Conservation (phyloP, 176 grass and related monocot species). For the Oryza coarctata region DNA sequence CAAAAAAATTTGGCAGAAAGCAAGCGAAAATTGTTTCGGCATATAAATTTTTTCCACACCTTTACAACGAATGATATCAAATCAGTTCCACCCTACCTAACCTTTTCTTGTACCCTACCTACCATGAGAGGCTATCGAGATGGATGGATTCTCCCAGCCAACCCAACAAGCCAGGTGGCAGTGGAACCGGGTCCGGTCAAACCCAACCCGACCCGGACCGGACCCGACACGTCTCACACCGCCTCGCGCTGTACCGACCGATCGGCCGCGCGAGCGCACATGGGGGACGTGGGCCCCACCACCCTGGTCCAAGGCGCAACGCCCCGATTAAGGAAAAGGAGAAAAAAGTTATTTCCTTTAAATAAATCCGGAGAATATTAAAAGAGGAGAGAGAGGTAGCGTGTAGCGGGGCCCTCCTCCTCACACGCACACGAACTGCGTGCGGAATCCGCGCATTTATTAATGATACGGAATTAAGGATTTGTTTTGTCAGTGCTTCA, state of each 20-base stretch:
- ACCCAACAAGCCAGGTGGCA: background rate
- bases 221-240: background rate
- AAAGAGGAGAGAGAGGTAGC: background rate
- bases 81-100: background rate
- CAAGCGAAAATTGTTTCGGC: background rate
- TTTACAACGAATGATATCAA: background rate
- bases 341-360: background rate
- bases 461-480: background rate
- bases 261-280: background rate
- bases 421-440: constrained; percentile 32
- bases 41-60: background rate
- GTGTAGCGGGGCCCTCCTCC: background rate
- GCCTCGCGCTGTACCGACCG: background rate
- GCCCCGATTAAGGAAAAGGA: background rate
- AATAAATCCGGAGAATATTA: background rate
- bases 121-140: no score
- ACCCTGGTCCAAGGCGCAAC: no score
- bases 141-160: background rate
- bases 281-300: background rate
- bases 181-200: background rate
- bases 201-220: background rate
- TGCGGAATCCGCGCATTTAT: constrained; percentile 25
- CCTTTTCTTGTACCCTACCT: no score
- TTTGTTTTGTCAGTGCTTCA: no score
- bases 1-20: background rate